Evolutionary conservation across 1,139 yeast species (phyloP), one percentile per base, ranked within the genome.

Genomic region (Magnusiomyces clavatus): DNA sequence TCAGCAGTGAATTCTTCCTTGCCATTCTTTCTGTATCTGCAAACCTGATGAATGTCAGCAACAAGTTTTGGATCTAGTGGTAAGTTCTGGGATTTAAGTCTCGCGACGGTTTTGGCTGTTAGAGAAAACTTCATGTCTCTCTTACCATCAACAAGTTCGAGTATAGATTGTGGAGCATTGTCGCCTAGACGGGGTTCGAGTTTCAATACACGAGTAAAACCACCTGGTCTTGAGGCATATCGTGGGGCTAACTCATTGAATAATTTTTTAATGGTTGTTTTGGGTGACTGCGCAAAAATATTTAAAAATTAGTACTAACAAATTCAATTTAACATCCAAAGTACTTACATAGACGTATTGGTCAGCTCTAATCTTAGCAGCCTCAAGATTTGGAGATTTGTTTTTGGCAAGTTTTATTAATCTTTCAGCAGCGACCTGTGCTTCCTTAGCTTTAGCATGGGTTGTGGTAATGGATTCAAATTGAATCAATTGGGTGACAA

Each of bases 121-220:
- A 81, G 73, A 81, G 95, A 86, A 59, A 82, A 78, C 61, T 83
- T 81, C 73, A 86, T 77, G 64, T 88, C 96, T 59, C 81, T 77
- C 35, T 78, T 78, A 12, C 85, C 82, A 60, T 86, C 96, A 1
- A 92, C 95, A 51, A 94, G 74, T 68, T 94, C 98, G 52, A 94
- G 67, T 14, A 92, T 83, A 1, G 95, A 83, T 76, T 86, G 92
- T 20, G 94, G 92, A 0, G 97, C 96, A 58, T 83, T 85, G 66
- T 94, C 98, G 59, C 92, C 94, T 51, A 84, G 69, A 61, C 98
- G 77, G 36, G 94, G 89, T 67, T 92, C 97, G 57, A 94, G 73
- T 61, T 80, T 82, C 59, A 90, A 72, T 54, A 90, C 80, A 58
- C 98, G 78, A 13, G 97, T 89, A 71, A 83, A 92, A 1, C 97